A percentile compares a stretch with the other conserved stretches of the same genome.
Conservation (phyloP, 2,329 filamentous ascomycete genomes). For the Pseudogymnoascus sp. region DNA sequence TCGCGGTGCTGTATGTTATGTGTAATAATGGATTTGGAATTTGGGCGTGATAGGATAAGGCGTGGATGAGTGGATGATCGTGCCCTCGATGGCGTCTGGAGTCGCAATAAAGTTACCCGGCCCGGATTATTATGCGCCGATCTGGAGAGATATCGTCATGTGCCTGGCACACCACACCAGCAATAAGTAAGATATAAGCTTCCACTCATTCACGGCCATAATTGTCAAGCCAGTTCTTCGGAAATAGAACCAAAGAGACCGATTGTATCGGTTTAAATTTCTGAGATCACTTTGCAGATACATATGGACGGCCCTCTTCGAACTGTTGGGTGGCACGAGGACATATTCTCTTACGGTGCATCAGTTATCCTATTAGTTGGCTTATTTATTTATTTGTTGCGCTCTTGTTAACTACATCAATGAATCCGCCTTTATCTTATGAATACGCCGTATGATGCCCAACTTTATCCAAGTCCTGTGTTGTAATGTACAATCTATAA, state of each 20-base stretch:
- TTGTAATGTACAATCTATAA: background rate
- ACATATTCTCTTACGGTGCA: background rate
- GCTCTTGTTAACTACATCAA: background rate
- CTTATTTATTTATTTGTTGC: background rate
- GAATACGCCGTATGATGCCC: background rate
- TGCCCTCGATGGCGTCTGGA: background rate
- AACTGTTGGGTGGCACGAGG: background rate
- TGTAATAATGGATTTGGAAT: background rate
- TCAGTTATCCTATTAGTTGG: background rate
- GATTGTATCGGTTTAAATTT: background rate
- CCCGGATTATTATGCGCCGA: conserved; percentile 6
- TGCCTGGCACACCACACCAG: background rate
- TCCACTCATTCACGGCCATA: background rate
- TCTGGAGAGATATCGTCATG: background rate
- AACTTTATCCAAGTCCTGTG: background rate
- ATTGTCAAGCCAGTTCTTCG: background rate
- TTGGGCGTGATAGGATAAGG: conserved; percentile 1
- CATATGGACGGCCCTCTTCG: background rate
- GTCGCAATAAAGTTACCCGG: conserved; percentile 1
- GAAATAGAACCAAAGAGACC: background rate
- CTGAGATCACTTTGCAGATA: background rate
- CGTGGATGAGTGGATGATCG: background rate
- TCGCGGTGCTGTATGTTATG: background rate
- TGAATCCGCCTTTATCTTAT: background rate
- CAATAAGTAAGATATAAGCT: background rate